phyloP scores from a whole-genome alignment of 768 basidiomycete genomes.

The Kockovaella imperatae region DNA sequence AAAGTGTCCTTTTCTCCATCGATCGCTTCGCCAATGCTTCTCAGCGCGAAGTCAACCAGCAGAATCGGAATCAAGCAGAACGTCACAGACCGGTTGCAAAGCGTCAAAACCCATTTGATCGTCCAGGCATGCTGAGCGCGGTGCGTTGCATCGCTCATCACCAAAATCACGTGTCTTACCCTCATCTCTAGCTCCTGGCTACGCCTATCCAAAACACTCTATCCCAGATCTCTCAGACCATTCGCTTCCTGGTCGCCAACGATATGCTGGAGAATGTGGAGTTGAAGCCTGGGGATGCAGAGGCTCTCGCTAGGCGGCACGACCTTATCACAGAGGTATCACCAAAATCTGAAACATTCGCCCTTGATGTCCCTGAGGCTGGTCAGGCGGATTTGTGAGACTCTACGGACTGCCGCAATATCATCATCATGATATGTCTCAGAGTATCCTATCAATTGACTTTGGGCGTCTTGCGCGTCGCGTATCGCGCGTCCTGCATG shows the following conservation, averaged over 20 bases:
- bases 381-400: background rate
- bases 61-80: constrained; percentile 4
- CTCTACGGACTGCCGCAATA: background rate
- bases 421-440: no score
- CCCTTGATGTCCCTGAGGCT: background rate
- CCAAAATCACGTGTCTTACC: background rate
- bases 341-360: background rate
- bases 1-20: background rate
- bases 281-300: constrained; percentile 66
- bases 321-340: constrained; percentile 14
- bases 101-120: constrained; percentile 33
- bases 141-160: constrained; percentile 48
- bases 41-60: background rate
- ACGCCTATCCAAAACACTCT: constrained; percentile 82
- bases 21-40: background rate
- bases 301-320: constrained; percentile 34
- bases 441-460: no score
- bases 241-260: constrained; percentile 81
- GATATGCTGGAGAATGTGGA: constrained; percentile 77
- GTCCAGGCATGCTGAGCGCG: constrained; percentile 68
- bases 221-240: constrained; percentile 86
- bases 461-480: no score
- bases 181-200: constrained; percentile 57
- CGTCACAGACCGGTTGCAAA: constrained; percentile 15
- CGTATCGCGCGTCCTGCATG: no score